Conservation (phyloP, 257 asterid genomes). For the Ocimum tenuiflorum region DNA sequence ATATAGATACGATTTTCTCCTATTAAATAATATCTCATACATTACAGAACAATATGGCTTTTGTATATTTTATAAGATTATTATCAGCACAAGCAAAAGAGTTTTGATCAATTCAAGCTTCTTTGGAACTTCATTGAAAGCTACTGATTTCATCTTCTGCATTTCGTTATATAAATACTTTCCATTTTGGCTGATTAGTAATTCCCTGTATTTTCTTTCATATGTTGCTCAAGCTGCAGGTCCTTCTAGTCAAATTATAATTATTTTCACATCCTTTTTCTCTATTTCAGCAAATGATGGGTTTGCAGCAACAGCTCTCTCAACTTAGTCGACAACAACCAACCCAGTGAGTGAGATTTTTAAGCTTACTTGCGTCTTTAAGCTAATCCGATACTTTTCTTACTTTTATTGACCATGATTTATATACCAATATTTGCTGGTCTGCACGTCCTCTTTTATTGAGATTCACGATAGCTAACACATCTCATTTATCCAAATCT, state of each 20-base stretch:
- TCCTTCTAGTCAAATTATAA: not conserved
- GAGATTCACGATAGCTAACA: not conserved
- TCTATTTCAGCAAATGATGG: conserved; percentile 42
- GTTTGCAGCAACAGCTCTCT: conserved; percentile 38
- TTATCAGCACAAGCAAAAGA: no score
- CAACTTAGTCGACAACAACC: conserved; percentile 39
- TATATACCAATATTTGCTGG: not conserved
- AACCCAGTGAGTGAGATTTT: conserved; percentile 32
- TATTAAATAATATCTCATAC: no score
- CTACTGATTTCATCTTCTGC: no score
- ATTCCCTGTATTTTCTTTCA: not conserved
- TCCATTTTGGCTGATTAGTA: not conserved
- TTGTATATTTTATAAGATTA: no score
- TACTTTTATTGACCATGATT: not conserved
- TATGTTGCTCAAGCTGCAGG: not conserved
- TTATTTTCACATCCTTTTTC: not conserved
- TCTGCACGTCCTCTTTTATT: not conserved
- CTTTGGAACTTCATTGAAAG: no score
- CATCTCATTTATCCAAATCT: not conserved
- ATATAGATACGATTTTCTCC: not conserved
- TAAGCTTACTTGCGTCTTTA: not conserved
- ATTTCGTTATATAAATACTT: not conserved
- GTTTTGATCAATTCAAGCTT: no score
- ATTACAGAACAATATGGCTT: no score
- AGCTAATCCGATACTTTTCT: not conserved